Percentiles rank a stretch among this genome's conserved stretches.
These are phyloP conservation scores for Pharus latifolius DNA, from an alignment of 176 grass and related monocot species.

Conservation along the genomic window DNA sequence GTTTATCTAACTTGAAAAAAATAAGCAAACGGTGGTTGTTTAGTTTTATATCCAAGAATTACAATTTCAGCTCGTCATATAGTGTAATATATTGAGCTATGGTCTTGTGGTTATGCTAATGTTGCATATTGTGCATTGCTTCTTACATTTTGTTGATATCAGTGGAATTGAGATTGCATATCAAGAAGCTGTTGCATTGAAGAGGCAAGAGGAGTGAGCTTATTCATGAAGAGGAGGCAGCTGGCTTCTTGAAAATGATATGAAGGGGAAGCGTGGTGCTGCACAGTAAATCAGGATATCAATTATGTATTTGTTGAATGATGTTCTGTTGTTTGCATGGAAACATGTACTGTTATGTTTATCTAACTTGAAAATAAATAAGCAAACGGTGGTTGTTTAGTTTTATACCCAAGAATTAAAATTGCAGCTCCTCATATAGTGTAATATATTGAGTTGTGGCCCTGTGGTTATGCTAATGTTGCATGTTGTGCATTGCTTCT, in stretches of 20 bases:
- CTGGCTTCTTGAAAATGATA: too few species aligned
- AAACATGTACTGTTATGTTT: background rate
- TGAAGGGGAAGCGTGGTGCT: too few species aligned
- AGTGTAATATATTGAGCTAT: background rate
- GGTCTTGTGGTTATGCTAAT: background rate
- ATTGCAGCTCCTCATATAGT: background rate
- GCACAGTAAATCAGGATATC: too few species aligned
- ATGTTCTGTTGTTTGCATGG: background rate
- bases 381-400: background rate
- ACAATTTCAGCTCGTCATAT: background rate
- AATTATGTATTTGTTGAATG: background rate
- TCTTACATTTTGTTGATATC: slow-evolving; percentile 24
- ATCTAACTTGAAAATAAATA: background rate
- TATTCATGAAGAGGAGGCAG: too few species aligned
- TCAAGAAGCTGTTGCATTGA: slow-evolving; percentile 88
- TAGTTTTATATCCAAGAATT: background rate
- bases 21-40: background rate
- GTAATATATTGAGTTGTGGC: background rate
- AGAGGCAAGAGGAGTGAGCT: slow-evolving; percentile 98
- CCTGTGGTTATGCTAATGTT: background rate
- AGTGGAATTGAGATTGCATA: slow-evolving; percentile 84
- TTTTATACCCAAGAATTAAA: slow-evolving; percentile 5
- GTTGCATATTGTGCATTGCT: background rate
- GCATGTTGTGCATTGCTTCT: slow-evolving; percentile 10
- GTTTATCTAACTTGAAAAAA: background rate